Percentiles rank a stretch among this genome's conserved stretches.
These are phyloP conservation scores for Zasmidium angulare DNA, from an alignment of 2,329 filamentous ascomycete genomes.

Conservation along the genomic window DNA sequence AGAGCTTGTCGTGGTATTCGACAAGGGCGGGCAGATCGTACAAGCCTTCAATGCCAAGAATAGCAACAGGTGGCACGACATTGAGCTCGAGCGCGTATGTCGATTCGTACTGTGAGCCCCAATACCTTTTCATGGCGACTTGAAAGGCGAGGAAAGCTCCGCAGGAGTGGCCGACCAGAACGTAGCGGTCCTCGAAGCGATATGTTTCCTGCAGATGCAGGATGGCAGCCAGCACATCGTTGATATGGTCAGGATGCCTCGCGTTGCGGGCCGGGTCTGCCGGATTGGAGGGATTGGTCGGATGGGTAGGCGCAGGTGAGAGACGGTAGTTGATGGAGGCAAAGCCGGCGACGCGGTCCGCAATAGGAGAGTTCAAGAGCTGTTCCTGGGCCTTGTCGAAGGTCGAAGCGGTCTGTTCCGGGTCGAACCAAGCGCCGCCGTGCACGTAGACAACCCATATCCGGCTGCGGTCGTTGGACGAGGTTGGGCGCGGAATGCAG, in stretches of 20 bases:
- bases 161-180: conserved; percentile 63
- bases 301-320: conserved; percentile 49
- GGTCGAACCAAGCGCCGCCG: conserved; percentile 53
- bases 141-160: conserved; percentile 66
- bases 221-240: conserved; percentile 57
- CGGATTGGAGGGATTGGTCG: conserved; percentile 47
- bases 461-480: conserved; percentile 16
- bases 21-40: conserved; percentile 63
- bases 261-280: conserved; percentile 50
- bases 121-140: conserved; percentile 50
- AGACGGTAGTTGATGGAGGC: conserved; percentile 66
- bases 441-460: conserved; percentile 46
- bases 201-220: conserved; percentile 51
- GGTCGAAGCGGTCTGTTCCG: conserved; percentile 38
- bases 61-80: conserved; percentile 46
- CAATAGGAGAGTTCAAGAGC: conserved; percentile 31
- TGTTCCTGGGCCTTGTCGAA: conserved; percentile 39
- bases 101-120: conserved; percentile 30
- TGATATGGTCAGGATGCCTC: conserved; percentile 60
- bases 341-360: conserved; percentile 56
- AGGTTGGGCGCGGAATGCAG: conserved; percentile 40
- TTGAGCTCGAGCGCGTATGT: conserved; percentile 27
- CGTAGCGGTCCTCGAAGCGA: conserved; percentile 46
- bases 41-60: conserved; percentile 66
- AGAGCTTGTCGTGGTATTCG: conserved; percentile 36